phyloP scores from a whole-genome alignment of 495 filamentous ascomycete genomes.

The Penicillium desertorum region DNA sequence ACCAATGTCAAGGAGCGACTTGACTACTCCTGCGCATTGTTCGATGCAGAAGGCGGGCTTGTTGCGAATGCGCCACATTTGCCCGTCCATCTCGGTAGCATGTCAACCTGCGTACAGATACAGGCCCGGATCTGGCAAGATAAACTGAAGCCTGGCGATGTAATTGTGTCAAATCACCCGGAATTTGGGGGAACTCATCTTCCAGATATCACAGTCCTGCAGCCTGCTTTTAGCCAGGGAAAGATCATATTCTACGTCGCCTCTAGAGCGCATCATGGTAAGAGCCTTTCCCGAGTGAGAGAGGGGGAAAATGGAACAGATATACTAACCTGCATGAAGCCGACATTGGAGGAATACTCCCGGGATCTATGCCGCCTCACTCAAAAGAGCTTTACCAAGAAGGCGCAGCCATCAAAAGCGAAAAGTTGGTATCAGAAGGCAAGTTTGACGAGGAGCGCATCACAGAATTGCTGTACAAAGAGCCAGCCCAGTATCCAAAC shows the following conservation, averaged over 20 bases:
- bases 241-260: conserved; percentile 89
- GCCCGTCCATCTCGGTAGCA: conserved; percentile 86
- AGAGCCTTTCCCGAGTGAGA: conserved; percentile 27
- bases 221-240: conserved; percentile 72
- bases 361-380: conserved; percentile 93
- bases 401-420: conserved; percentile 86
- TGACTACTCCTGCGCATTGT: conserved; percentile 46
- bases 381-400: conserved; percentile 91
- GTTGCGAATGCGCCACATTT: conserved; percentile 77
- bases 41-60: conserved; percentile 38
- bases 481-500: conserved; percentile 79
- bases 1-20: conserved; percentile 48
- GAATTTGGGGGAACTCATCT: conserved; percentile 86
- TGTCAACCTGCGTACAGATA: conserved; percentile 62
- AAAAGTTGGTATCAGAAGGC: conserved; percentile 88
- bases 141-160: conserved; percentile 84
- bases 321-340: conserved; percentile 74
- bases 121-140: conserved; percentile 80
- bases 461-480: conserved; percentile 72
- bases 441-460: conserved; percentile 84
- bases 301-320: background rate
- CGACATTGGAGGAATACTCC: conserved; percentile 92
- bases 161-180: conserved; percentile 92
- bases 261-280: conserved; percentile 79
- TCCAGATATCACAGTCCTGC: conserved; percentile 85